Base-by-base conservation (phyloP, 805 yeast species). In the Scheffersomyces coipomensis region DNA sequence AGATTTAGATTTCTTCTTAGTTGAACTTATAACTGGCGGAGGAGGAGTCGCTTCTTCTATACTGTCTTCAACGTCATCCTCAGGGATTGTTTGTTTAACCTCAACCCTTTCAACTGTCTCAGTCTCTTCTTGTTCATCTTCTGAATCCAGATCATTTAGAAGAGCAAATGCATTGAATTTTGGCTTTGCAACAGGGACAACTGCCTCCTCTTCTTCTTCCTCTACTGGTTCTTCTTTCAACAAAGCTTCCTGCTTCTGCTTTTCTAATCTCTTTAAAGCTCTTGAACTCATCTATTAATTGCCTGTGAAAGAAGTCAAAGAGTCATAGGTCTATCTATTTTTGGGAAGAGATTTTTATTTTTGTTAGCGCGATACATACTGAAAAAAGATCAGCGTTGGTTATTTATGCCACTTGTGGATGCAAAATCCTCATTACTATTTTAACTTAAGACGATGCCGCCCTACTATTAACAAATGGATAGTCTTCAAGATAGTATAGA, bases 201-300 rank as follows among this genome's bases (percentile, higher is more conserved):
- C 44, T 7, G 41, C 53, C 11, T 49, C 53, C 5, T 46, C 55
- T 19, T 45, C 49, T 5, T 43, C 48, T 7, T 33, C 40, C 6
- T 43, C 48, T 2, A 39, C 37, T 6, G 36, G 45, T 2, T 47
- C 48, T 12, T 42, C 53, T 4, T 37, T 49, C 11, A 5, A 13
- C 7, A 18, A 27, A n/a, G 30, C 7, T 15, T 27, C 30, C 3
- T 13, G 40, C 39, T 49, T 47, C 37, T 59, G 59, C 32, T 52
- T 67, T 41, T 74, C 73, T 10, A 76, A 53, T 39, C 67, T 62
- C 44, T 68, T 68, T 33, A 76, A 56, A 5, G 76, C 76, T 47
- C 81, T 65, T 2, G 76, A 70, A 58, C 79, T 74, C 81, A 76
- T 76, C 5, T n/a, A n/a, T n/a, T n/a, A n/a, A n/a, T n/a, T n/a